phyloP scores from a whole-genome alignment of 768 basidiomycete species.

The Chiua virens region DNA sequence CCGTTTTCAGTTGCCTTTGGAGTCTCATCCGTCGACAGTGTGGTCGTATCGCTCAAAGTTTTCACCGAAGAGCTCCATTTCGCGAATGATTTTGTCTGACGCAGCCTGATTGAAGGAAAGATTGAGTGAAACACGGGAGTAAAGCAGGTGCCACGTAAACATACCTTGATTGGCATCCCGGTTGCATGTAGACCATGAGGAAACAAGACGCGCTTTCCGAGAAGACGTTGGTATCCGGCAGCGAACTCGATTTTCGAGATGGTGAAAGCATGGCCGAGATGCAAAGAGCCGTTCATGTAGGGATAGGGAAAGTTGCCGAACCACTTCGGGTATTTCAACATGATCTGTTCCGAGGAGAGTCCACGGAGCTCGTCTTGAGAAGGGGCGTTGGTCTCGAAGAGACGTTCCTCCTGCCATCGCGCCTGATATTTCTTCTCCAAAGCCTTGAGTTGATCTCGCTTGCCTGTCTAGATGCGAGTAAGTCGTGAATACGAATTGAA shows the following conservation, averaged over 20 bases:
- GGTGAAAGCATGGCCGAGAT: constrained; percentile 96
- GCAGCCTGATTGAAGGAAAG: constrained; percentile 61
- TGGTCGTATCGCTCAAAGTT: constrained; percentile 68
- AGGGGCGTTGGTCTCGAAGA: constrained; percentile 89
- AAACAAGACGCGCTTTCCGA: constrained; percentile 92
- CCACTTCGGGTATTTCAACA: constrained; percentile 89
- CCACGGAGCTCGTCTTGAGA: constrained; percentile 60
- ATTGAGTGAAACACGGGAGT: neutral
- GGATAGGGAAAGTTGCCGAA: constrained; percentile 95
- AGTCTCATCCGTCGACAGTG: constrained; percentile 45
- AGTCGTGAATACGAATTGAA: neutral
- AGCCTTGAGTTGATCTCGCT: constrained; percentile 82
- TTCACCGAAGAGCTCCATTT: constrained; percentile 93
- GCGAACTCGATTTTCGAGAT: constrained; percentile 98
- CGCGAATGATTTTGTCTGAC: constrained; percentile 96
- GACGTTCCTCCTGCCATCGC: constrained; percentile 70
- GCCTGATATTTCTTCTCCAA: constrained; percentile 86
- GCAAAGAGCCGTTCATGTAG: constrained; percentile 98
- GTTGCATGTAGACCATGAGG: constrained; percentile 99
- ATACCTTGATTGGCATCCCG: constrained; percentile 98
- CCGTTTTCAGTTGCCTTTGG: constrained; percentile 42
- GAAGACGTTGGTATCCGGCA: constrained; percentile 92
- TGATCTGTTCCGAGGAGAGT: constrained; percentile 63
- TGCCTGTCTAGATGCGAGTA: constrained; percentile 67
- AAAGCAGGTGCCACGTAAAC: constrained; percentile 23